Evolutionary conservation across 306 rosid genomes (phyloP).

Genomic region (Sphenostylis stenocarpa): DNA sequence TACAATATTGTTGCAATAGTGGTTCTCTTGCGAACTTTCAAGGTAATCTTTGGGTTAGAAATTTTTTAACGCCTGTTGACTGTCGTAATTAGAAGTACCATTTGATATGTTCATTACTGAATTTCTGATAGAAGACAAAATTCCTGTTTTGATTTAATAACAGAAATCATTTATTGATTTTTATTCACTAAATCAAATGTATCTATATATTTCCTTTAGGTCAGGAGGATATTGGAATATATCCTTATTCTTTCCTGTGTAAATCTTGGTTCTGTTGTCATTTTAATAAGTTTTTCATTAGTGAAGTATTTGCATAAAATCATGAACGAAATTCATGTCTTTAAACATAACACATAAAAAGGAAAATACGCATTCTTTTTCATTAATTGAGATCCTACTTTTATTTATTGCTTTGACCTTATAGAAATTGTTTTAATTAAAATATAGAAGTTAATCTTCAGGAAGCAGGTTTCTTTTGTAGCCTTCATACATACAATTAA

Average conservation of each 20-base stretch:
- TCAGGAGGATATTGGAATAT: neutral
- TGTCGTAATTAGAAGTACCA: neutral
- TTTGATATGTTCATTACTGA: slow-evolving; percentile 29
- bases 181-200: neutral
- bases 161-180: no score
- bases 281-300: neutral
- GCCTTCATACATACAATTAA: neutral
- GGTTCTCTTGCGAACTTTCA: slow-evolving; percentile 47
- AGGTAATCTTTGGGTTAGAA: slow-evolving; percentile 42
- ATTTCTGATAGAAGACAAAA: slow-evolving; percentile 22
- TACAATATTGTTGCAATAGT: slow-evolving; percentile 13
- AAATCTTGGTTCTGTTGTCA: neutral
- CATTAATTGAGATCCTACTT: neutral
- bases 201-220: neutral
- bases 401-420: no score
- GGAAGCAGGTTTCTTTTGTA: neutral
- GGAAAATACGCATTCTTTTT: neutral
- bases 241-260: neutral
- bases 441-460: neutral
- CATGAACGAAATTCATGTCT: neutral
- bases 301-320: neutral
- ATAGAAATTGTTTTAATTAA: neutral
- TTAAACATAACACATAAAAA: neutral
- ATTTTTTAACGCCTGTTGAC: neutral
- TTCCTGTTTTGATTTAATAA: neutral